Base-by-base conservation (phyloP, 2,329 filamentous ascomycete species). In the Ramularia endophylla region DNA sequence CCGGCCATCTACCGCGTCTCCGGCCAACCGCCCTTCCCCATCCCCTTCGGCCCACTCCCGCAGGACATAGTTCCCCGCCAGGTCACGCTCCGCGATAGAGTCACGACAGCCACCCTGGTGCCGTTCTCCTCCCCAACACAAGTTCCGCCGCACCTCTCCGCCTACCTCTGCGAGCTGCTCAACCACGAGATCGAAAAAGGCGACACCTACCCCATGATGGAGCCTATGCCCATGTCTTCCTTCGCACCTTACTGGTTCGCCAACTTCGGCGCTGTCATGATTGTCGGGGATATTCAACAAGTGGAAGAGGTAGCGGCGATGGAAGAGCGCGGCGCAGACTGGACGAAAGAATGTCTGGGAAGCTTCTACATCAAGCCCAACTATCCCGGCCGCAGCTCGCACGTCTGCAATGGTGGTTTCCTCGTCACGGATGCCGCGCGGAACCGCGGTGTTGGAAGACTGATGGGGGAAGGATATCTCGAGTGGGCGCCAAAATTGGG, bases 321-420 rank as follows among this genome's bases (percentile, higher is more conserved):
- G 68, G 68, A 68, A 38, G 57, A 61, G 17, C 53, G 59, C 4
- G 66, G 66, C 36, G 61, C 59, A 51, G 85, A 90, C 64, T 94
- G 88, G 87, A 77, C 80, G 51, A 81, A 81, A 58, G 75, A 84
- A 56, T 94, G 87, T 56, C 70, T 95, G 31, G 88, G 88, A 43
- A 94, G 86, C 67, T 94, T 94, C 67, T 94, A 92, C 67, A 85
- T 94, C 72, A 89, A 92, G 68, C 87, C 88, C 35, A 94, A 95
- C 65, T 95, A 94, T 63, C 87, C 88, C 0, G 88, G 88, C 35
- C 77, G 88, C 44, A 92, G 85, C 67, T 92, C 85, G 64, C 88
- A 95, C 69, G 79, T 94, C 37, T 94, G 87, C 70, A 78, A 84
- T 75, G 67, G 66, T n/a, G 68, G 67, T 5, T 74, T 73, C 46